Evolutionary conservation across 352 stramenopile species (phyloP), one percentile per base, ranked within the genome.

Genomic region (Phytophthora podocarpi): DNA sequence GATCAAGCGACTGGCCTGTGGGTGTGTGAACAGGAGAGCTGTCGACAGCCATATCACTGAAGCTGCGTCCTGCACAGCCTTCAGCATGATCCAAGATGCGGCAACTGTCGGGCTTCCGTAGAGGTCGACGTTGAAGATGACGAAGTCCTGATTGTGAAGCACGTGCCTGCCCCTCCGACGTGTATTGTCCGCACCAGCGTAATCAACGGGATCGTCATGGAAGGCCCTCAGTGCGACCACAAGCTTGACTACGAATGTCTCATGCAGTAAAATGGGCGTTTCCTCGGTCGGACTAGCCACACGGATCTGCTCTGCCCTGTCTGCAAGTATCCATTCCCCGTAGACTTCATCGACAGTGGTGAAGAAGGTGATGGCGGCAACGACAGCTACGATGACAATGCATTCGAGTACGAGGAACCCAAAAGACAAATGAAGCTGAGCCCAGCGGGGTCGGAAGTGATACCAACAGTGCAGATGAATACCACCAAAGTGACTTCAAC

Each of bases 401-500:
- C 45, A 5, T 42, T 53, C 16, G 20, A 53, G 23, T 35, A 47
- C 13, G 40, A 47, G 8, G 40, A 28, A 4, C 18, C 20, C 4
- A n/a, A n/a, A n/a, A 9, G 16, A 43, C 9, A 11, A 20, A 23
- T 12, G 20, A 23, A 43, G 36, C 36, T 43, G 36, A 7, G 8
- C 16, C 12, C 11, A 43, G 36, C 18, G 23, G n/a, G 6, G 12
- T 12, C 18, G n/a, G 32, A 31, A 43, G 13, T 9, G 32, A 34
- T 21, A 15, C 5, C 16, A 16, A 35, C 20, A 54, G 46, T 15
- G 20, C 32, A 7, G 46, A 54, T 10, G 20, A 54, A 7, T 35
- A 43, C 23, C 32, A 54, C 21, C 4, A 31, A 31, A 52, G 43
- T 16, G 43, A 52, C 30, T 52, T 52, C 43, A 30, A n/a, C n/a